Evolutionary conservation across 352 stramenopile genomes (phyloP).

Genomic region (Chrysophaeum taylorii): DNA sequence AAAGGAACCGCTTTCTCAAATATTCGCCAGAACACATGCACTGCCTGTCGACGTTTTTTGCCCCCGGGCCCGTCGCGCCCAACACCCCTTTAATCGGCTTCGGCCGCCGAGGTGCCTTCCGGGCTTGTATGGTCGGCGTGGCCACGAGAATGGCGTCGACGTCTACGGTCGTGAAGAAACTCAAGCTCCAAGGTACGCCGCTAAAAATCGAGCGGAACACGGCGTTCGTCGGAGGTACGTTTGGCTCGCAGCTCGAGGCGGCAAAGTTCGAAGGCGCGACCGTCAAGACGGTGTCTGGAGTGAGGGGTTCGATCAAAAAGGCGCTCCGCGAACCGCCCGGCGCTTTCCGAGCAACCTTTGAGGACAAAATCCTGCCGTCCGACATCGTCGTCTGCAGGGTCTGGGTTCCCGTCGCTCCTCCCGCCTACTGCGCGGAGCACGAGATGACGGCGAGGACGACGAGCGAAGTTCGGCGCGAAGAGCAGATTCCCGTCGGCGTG

Average conservation of each 20-base stretch:
- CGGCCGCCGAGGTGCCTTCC: constrained; percentile 82
- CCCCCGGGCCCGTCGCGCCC: constrained; percentile 78
- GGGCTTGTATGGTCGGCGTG: constrained; percentile 90
- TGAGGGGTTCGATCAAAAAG: constrained; percentile 96
- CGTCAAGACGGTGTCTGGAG: constrained; percentile 94
- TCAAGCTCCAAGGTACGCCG: constrained; percentile 97
- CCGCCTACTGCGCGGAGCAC: constrained; percentile 63
- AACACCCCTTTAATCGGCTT: constrained; percentile 96
- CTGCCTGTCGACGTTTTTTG: constrained; percentile 94
- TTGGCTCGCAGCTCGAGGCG: constrained; percentile 68
- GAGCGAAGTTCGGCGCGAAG: constrained; percentile 76
- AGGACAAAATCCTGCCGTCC: constrained; percentile 97
- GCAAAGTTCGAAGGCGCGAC: constrained; percentile 92
- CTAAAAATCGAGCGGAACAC: constrained; percentile 98
- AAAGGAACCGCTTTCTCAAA: constrained; percentile 72
- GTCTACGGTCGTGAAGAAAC: constrained; percentile 98
- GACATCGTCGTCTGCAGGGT: constrained; percentile 98
- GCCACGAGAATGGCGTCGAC: constrained; percentile 92
- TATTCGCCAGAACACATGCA: constrained; percentile 99
- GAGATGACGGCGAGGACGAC: constrained; percentile 20
- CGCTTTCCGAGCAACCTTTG: constrained; percentile 96
- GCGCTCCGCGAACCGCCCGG: constrained; percentile 69
- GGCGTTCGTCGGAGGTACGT: constrained; percentile 84
- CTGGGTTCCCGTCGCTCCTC: constrained; percentile 95
- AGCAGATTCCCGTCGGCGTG: constrained; percentile 82